Base-by-base conservation (phyloP, 2,329 filamentous ascomycete genomes). In the Lomentospora prolificans region DNA sequence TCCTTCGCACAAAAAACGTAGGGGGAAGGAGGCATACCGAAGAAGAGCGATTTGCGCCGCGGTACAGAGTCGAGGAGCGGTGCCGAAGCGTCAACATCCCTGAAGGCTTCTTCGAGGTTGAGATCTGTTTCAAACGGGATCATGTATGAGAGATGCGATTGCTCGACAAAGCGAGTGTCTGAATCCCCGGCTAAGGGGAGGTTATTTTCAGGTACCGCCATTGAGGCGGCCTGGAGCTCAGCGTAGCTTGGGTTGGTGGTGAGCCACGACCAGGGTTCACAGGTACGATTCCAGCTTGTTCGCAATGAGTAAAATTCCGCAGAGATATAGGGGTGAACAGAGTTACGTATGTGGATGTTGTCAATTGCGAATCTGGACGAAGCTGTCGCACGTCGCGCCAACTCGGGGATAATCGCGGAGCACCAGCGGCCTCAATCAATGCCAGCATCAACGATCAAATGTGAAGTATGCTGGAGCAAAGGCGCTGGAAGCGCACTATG, bases 41-140 rank as follows among this genome's bases (percentile, higher is more conserved):
- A 89, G 65, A 88, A 86, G 39, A 91, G 72, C 55, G 78, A 76
- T 39, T 85, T 77, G 60, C 87, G 77, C 62, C 82, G 78, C 46
- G 79, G 71, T 63, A 89, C 76, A 17, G 77, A 77, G 53, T 81
- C 76, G 44, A 86, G 74, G 59, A 74, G 70, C 61, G 71, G 72
- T 60, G 72, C 70, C 55, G 70, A 74, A 60, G 69, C 71, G 9
- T 71, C 68, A 3, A 68, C 67, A 46, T 71, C 66, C 55, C 69
- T 70, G 56, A 85, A 74, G 2, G 70, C 70, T 24, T 79, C 71
- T 57, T 82, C 77, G 33, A 84, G 72, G 41, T 77, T 68, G 55
- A 84, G 71, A 36, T 79, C 64, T 56, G 81, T 83, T 19, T 76
- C 69, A 51, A 76, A 70, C 8, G 84, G 84, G 52, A 87, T 71